A percentile compares a stretch with the other conserved stretches of the same genome.
These are phyloP conservation scores for Monosporascus sp. DNA, from an alignment of 2,329 filamentous ascomycete genomes.

Conservation along the genomic window DNA sequence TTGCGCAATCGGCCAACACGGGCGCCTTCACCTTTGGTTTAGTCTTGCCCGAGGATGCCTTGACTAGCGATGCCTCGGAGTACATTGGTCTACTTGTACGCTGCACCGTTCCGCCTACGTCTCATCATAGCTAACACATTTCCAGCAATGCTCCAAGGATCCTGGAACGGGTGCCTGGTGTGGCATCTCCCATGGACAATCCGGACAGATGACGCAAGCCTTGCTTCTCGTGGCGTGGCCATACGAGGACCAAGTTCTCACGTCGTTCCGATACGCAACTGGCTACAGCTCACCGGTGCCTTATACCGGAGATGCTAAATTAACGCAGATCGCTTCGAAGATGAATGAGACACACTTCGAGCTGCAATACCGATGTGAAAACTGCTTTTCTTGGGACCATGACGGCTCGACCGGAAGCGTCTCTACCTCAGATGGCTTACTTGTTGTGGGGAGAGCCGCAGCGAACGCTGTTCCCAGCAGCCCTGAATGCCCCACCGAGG, in stretches of 20 bases:
- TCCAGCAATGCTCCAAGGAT: slow-evolving; percentile 20
- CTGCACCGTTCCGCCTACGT: background rate
- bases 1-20: background rate
- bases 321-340: slow-evolving; percentile 54
- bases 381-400: slow-evolving; percentile 50
- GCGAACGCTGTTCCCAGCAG: slow-evolving; percentile 36
- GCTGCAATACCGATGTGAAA: slow-evolving; percentile 58
- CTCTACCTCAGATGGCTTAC: slow-evolving; percentile 35
- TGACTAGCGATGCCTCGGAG: slow-evolving; percentile 23
- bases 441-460: slow-evolving; percentile 52
- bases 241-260: slow-evolving; percentile 46
- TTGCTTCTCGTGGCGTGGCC: slow-evolving; percentile 55
- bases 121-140: slow-evolving; percentile 5
- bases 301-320: slow-evolving; percentile 57
- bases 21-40: slow-evolving; percentile 22
- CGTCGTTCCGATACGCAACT: slow-evolving; percentile 51
- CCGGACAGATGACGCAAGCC: slow-evolving; percentile 28
- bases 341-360: slow-evolving; percentile 55
- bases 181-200: slow-evolving; percentile 25
- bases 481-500: slow-evolving; percentile 35
- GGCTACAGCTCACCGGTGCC: slow-evolving; percentile 54
- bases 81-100: slow-evolving; percentile 26
- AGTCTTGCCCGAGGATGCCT: slow-evolving; percentile 22
- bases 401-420: slow-evolving; percentile 38
- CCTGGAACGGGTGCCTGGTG: slow-evolving; percentile 19